phyloP scores from a whole-genome alignment of 2,329 filamentous ascomycete genomes.

The Stachybotrys chlorohalonatus region DNA sequence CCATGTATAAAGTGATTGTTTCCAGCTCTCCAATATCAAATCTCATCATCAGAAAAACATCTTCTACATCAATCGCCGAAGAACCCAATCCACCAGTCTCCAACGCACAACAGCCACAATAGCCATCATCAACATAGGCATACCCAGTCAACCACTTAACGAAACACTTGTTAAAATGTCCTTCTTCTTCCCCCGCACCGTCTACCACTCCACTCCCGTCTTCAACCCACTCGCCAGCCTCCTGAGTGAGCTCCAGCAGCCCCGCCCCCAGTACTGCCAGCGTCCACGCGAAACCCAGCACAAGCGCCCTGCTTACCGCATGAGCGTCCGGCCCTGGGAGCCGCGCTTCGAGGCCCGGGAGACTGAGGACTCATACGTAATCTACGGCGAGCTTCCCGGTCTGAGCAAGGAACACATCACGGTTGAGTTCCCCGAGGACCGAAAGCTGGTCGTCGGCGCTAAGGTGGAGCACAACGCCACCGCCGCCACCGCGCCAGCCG shows the following conservation, averaged over 20 bases:
- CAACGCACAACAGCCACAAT: too few relatives aligned
- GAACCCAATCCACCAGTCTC: too few relatives aligned
- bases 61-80: too few relatives aligned
- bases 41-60: too few relatives aligned
- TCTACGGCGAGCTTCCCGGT: slow-evolving; percentile 73
- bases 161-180: slow-evolving; percentile 33
- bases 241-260: slow-evolving; percentile 54
- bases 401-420: slow-evolving; percentile 63
- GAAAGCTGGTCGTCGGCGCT: slow-evolving; percentile 64
- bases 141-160: slow-evolving; percentile 20
- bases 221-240: slow-evolving; percentile 55
- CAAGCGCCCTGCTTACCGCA: slow-evolving; percentile 4
- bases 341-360: slow-evolving; percentile 76
- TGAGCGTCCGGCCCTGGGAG: slow-evolving; percentile 43
- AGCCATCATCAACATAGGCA: slow-evolving; percentile 2
- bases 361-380: slow-evolving; percentile 57
- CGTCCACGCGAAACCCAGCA: slow-evolving; percentile 19
- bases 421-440: slow-evolving; percentile 70
- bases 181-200: slow-evolving; percentile 43
- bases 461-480: slow-evolving; percentile 21
- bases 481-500: background rate
- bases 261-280: slow-evolving; percentile 20
- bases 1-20: too few relatives aligned
- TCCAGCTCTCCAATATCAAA: too few relatives aligned
- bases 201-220: slow-evolving; percentile 39